Conservation (phyloP, 345 rosid species). For the Anastatica hierochuntica region DNA sequence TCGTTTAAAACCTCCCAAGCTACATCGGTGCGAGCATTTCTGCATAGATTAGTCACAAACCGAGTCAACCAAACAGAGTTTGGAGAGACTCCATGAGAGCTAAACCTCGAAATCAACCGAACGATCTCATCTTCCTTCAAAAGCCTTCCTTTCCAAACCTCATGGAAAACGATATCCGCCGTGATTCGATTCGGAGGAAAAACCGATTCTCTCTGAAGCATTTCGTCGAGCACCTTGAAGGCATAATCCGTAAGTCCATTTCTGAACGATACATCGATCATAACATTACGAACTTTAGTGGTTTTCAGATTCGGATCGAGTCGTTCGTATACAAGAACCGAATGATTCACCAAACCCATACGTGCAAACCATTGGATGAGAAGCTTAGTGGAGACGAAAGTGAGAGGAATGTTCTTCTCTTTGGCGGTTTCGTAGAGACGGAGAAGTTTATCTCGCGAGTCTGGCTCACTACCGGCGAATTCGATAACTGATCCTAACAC, state of each 20-base stretch:
- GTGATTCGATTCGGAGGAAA: slow-evolving; percentile 38
- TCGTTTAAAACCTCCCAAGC: slow-evolving; percentile 44
- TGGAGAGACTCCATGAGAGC: slow-evolving; percentile 43
- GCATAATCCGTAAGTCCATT: slow-evolving; percentile 41
- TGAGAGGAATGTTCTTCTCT: slow-evolving; percentile 44
- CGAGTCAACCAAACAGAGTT: slow-evolving; percentile 29
- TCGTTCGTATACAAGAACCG: slow-evolving; percentile 32
- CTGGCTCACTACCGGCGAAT: slow-evolving; percentile 38
- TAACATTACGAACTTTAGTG: slow-evolving; percentile 36
- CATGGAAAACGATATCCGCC: slow-evolving; percentile 36
- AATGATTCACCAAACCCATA: slow-evolving; percentile 36
- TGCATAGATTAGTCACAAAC: slow-evolving; percentile 41
- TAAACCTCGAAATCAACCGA: slow-evolving; percentile 37
- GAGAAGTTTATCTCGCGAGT: slow-evolving; percentile 26
- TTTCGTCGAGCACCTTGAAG: slow-evolving; percentile 76
- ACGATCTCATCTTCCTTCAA: slow-evolving; percentile 32
- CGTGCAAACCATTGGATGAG: slow-evolving; percentile 44
- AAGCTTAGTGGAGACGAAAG: slow-evolving; percentile 31
- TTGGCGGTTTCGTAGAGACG: slow-evolving; percentile 38
- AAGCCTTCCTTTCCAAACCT: slow-evolving; percentile 24
- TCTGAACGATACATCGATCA: slow-evolving; percentile 26
- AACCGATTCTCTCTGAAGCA: slow-evolving; percentile 38
- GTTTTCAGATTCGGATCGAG: slow-evolving; percentile 31
- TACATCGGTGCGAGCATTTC: slow-evolving; percentile 20
- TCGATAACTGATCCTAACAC: slow-evolving; percentile 50